Conservation (phyloP, 1,284 basidiomycete species). For the Puccinia sorghi region DNA sequence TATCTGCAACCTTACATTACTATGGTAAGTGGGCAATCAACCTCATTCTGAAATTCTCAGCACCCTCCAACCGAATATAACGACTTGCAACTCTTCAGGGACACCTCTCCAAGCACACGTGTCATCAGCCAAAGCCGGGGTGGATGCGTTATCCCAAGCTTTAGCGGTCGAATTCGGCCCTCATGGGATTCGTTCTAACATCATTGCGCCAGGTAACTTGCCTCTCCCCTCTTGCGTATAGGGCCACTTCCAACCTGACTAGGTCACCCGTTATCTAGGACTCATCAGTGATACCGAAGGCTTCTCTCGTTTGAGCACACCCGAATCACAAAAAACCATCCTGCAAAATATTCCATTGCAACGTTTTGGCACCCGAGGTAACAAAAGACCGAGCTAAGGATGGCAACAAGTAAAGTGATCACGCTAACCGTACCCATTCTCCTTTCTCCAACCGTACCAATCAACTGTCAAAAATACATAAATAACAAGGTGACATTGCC, state of each 20-base stretch:
- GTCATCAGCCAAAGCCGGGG: slow-evolving; percentile 89
- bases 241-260: not conserved
- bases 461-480: slow-evolving; percentile 60
- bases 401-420: slow-evolving; percentile 29
- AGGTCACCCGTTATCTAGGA: slow-evolving; percentile 51
- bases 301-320: slow-evolving; percentile 68
- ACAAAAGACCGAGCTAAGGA: slow-evolving; percentile 45
- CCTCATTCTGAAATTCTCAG: not conserved
- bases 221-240: not conserved
- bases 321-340: slow-evolving; percentile 56
- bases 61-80: too few species aligned
- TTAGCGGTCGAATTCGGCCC: slow-evolving; percentile 92
- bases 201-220: slow-evolving; percentile 73
- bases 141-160: slow-evolving; percentile 81
- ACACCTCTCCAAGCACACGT: slow-evolving; percentile 91
- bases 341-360: slow-evolving; percentile 55
- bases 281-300: slow-evolving; percentile 85
- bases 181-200: slow-evolving; percentile 87
- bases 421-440: not conserved
- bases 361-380: slow-evolving; percentile 55
- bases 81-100: slow-evolving; percentile 59
- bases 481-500: slow-evolving; percentile 72
- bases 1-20: slow-evolving; percentile 88
- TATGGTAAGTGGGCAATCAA: slow-evolving; percentile 63
- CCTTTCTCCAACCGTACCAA: not conserved